Conservation (phyloP, 441 rosid genomes). For the Aquilaria agallochum region DNA sequence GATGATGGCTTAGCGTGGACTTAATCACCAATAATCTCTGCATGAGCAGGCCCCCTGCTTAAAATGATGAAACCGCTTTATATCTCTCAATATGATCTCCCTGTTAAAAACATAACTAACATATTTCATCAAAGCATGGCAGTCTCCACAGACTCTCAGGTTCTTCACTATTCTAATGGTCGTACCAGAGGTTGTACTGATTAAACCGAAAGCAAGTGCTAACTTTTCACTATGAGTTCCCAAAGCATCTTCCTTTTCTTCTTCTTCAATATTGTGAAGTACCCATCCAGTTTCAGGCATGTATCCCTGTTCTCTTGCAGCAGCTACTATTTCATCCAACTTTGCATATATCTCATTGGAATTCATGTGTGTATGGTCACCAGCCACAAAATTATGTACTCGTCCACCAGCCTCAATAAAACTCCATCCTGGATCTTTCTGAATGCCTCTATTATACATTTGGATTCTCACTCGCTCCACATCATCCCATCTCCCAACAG, state of each 20-base stretch:
- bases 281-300: conserved; percentile 53
- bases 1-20: background rate
- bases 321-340: conserved; percentile 39
- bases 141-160: conserved; percentile 60
- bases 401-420: conserved; percentile 45
- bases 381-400: conserved; percentile 51
- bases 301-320: conserved; percentile 44
- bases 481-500: conserved; percentile 39
- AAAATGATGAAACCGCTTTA: conserved; percentile 64
- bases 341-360: conserved; percentile 35
- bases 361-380: conserved; percentile 36
- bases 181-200: conserved; percentile 30
- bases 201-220: conserved; percentile 58
- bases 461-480: conserved; percentile 31
- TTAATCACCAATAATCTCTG: conserved; percentile 52
- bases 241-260: conserved; percentile 54
- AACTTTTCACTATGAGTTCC: conserved; percentile 65
- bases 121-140: conserved; percentile 59
- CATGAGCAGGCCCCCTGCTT: conserved; percentile 62
- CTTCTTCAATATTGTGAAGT: conserved; percentile 64
- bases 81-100: conserved; percentile 56
- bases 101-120: conserved; percentile 42
- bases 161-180: conserved; percentile 52
- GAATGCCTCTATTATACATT: conserved; percentile 28
- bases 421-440: conserved; percentile 55